These are phyloP conservation scores for Alloteropsis angusta DNA, from an alignment of 202 grass and related monocot genomes.

Conservation along the genomic window DNA sequence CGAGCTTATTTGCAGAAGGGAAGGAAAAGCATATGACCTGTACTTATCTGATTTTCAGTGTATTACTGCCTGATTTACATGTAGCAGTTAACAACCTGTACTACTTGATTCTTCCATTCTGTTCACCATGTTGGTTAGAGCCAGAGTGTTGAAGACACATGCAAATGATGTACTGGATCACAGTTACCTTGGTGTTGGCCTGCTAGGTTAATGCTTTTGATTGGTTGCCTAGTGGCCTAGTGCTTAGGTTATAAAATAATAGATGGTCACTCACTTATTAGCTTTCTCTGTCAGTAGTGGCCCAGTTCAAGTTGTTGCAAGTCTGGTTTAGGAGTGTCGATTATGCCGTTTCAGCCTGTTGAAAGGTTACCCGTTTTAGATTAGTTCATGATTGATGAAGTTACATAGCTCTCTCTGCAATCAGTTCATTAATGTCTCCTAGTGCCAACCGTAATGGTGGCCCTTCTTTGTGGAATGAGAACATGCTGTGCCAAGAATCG, in stretches of 20 bases:
- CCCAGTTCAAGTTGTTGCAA: constrained; percentile 16
- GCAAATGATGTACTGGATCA: not conserved
- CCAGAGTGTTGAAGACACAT: constrained; percentile 9
- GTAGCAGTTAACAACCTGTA: not conserved
- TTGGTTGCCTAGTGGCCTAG: constrained; percentile 11
- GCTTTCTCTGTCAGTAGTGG: not conserved
- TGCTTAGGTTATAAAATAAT: not conserved
- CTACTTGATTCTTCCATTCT: not conserved
- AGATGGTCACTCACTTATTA: constrained; percentile 5
- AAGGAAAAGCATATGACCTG: not conserved
- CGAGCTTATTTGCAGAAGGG: not conserved
- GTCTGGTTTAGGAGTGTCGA: constrained; percentile 9
- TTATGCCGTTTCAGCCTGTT: constrained; percentile 14
- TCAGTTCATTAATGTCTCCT: constrained; percentile 3
- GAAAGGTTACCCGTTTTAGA: constrained; percentile 13
- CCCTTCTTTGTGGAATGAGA: not conserved
- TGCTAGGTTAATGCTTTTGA: not conserved
- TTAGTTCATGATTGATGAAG: constrained; percentile 8
- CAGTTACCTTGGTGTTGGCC: not conserved
- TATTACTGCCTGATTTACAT: not conserved
- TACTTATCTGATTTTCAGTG: constrained; percentile 1
- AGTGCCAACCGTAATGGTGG: not conserved
- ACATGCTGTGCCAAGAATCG: not conserved
- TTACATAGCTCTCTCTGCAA: not conserved
- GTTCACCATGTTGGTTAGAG: not conserved